These are phyloP conservation scores for cucumber (Cucumis sativus) DNA, from an alignment of 306 rosid genomes.

Conservation along the genomic window Cucumber_9930_V3 NC_026656.2:20471501-20472000, in stretches of 20 bases:
- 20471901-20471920: slow-evolving; percentile 79
- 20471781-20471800: not conserved
- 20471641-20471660: not conserved
- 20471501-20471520: slow-evolving; percentile 9
- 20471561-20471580: not conserved
- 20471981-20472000: slow-evolving; percentile 76
- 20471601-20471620: not conserved
- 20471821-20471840: slow-evolving; percentile 77
- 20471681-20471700: not conserved
- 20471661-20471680: not conserved
- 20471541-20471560: not conserved
- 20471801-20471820: not conserved
- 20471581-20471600: not conserved
- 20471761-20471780: not conserved
- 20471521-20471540: not conserved
- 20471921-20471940: slow-evolving; percentile 95
- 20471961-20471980: slow-evolving; percentile 83
- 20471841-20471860: slow-evolving; percentile 49
- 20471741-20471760: not conserved
- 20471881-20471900: slow-evolving; percentile 86
- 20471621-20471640: not conserved
- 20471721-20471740: not conserved
- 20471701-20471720: not conserved
- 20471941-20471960: slow-evolving; percentile 93
- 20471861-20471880: slow-evolving; percentile 74